Evolutionary conservation across 257 asterid species (phyloP).

Genomic region (Nicotiana attenuata): DNA sequence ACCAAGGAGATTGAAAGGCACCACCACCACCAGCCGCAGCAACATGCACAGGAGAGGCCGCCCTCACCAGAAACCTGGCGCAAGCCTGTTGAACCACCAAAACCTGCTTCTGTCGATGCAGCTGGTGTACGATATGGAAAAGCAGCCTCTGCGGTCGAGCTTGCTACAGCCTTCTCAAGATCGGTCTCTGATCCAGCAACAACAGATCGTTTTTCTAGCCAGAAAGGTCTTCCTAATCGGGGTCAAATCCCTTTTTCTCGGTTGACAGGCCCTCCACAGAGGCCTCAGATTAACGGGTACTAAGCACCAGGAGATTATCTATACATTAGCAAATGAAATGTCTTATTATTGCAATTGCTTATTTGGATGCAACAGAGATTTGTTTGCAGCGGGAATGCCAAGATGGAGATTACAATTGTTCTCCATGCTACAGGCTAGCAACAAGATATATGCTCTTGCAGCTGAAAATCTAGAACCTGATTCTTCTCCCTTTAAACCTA

Average conservation of each 20-base stretch:
- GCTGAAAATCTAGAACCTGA: neutral
- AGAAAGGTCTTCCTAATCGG: conserved; percentile 51
- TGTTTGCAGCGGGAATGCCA: neutral
- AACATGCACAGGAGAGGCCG: conserved; percentile 53
- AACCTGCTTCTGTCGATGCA: conserved; percentile 37
- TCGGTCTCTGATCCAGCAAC: conserved; percentile 54
- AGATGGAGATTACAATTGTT: neutral
- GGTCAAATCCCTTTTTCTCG: conserved; percentile 78
- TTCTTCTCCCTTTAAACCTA: neutral
- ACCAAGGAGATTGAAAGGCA: conserved; percentile 45
- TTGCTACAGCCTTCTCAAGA: conserved; percentile 84
- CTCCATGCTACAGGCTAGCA: neutral
- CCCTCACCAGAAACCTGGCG: conserved; percentile 96
- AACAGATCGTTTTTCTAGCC: conserved; percentile 43
- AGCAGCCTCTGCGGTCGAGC: conserved; percentile 90
- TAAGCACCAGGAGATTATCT: conserved; percentile 20
- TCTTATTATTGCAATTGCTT: neutral
- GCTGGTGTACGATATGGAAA: conserved; percentile 51
- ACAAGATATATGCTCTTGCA: neutral
- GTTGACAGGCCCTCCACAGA: conserved; percentile 59
- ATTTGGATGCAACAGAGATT: neutral
- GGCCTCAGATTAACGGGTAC: conserved; percentile 92
- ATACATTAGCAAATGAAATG: conserved; percentile 2
- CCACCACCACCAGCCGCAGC: conserved; percentile 41
- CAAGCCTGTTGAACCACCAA: conserved; percentile 52